phyloP scores from a whole-genome alignment of 129 eudicot species.

The Glebionis coronaria region DNA sequence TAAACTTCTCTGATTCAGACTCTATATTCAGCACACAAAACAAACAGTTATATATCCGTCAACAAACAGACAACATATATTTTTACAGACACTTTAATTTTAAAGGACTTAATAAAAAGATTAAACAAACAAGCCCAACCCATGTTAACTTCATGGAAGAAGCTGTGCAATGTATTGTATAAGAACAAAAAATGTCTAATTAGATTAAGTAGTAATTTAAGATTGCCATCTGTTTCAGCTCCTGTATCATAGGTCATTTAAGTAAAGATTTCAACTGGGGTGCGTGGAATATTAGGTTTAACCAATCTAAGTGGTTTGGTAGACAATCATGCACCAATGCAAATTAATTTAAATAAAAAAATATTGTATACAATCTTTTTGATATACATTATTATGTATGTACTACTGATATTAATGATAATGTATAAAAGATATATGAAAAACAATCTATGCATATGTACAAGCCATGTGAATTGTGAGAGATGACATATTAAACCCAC shows the following conservation, averaged over 20 bases:
- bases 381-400: not conserved
- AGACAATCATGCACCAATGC: not conserved
- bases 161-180: not conserved
- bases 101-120: too few species aligned
- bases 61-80: too few species aligned
- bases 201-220: conserved; percentile 2
- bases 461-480: too few species aligned
- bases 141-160: not conserved
- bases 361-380: not conserved
- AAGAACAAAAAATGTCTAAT: not conserved
- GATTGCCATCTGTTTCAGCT: not conserved
- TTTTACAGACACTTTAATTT: too few species aligned
- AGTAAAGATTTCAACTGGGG: conserved; percentile 3
- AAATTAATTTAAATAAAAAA: not conserved
- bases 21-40: too few species aligned
- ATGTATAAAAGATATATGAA: not conserved
- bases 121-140: not conserved
- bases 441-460: too few species aligned
- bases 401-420: not conserved
- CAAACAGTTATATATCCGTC: too few species aligned
- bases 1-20: too few species aligned
- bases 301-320: conserved; percentile 22
- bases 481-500: too few species aligned
- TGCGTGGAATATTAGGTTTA: conserved; percentile 25
- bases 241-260: not conserved